phyloP scores from a whole-genome alignment of 257 asterid species.

The Fraxinus excelsior region DNA sequence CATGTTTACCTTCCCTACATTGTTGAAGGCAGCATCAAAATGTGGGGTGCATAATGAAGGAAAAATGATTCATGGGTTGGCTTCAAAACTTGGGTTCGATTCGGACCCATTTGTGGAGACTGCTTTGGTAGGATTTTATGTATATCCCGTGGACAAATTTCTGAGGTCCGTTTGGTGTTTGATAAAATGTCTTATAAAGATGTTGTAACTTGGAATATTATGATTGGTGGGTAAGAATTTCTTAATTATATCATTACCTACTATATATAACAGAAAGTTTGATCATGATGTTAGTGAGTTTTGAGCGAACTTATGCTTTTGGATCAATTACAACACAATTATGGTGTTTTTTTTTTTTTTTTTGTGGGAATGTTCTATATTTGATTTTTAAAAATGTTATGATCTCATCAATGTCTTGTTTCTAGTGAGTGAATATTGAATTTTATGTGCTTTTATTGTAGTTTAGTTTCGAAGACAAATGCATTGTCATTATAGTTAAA shows the following conservation, averaged over 20 bases:
- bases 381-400: not conserved
- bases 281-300: not conserved
- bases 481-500: not conserved
- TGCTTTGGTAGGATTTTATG: constrained; percentile 65
- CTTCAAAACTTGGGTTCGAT: constrained; percentile 53
- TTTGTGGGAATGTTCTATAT: not conserved
- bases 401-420: not conserved
- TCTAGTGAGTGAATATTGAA: not conserved
- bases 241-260: not conserved
- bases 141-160: constrained; percentile 46
- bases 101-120: constrained; percentile 75
- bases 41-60: constrained; percentile 47
- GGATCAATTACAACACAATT: not conserved
- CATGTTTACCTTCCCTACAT: constrained; percentile 64
- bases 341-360: too few species aligned
- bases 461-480: not conserved
- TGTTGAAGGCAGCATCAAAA: constrained; percentile 62
- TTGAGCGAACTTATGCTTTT: not conserved
- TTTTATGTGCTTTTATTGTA: not conserved
- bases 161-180: constrained; percentile 65
- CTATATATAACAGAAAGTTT: not conserved
- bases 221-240: constrained; percentile 67
- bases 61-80: constrained; percentile 60
- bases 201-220: constrained; percentile 70
- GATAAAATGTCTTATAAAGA: constrained; percentile 72